Base-by-base conservation (phyloP, 2,329 filamentous ascomycete species). In the Thielaviopsis euricoi region DNA sequence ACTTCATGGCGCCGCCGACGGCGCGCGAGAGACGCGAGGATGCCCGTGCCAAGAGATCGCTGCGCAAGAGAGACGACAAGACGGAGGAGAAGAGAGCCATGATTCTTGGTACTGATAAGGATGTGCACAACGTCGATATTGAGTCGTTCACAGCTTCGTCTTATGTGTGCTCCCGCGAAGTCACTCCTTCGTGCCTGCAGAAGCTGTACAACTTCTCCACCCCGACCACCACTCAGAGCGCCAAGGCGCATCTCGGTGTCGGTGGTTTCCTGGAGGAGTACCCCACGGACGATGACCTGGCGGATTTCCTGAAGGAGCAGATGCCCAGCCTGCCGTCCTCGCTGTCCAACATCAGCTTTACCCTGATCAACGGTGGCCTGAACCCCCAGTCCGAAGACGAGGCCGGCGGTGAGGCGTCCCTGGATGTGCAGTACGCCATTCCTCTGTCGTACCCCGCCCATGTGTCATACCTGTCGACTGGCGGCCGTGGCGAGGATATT, bases 241-340 rank as follows among this genome's bases (percentile, higher is more conserved):
- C 60, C 3, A 62, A 67, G 23, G 61, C 62, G 19, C 70, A 71
- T 0, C 66, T 76, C 52, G 76, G 71, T 26, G 67, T 78, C 22
- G 74, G 74, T 1, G 75, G 76, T 7, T 78, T 78, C 64, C 69
- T 78, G 0, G 73, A 75, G 19, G 66, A 78, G 62, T 73, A 72
- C 62, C 70, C 72, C 63, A 74, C 72, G 62, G 69, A 73, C 59
- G 58, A 65, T 3, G 76, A 78, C 62, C 67, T 73, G 6, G 56
- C 65, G 15, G 56, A 64, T 1, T 78, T 76, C 59, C 66, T 75
- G 25, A 60, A 64, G 25, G 64, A 63, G 2, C 66, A 70, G 55
- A 65, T 67, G 0, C 70, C 74, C 1, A 64, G 68, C 5, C 66
- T 74, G 21, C 64, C 67, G n/a, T 60, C 64, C 2, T 63, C 67